Evolutionary conservation across 306 rosid genomes (phyloP), one percentile per base, ranked within the genome.

Genomic region (Pyrus betulifolia): DNA sequence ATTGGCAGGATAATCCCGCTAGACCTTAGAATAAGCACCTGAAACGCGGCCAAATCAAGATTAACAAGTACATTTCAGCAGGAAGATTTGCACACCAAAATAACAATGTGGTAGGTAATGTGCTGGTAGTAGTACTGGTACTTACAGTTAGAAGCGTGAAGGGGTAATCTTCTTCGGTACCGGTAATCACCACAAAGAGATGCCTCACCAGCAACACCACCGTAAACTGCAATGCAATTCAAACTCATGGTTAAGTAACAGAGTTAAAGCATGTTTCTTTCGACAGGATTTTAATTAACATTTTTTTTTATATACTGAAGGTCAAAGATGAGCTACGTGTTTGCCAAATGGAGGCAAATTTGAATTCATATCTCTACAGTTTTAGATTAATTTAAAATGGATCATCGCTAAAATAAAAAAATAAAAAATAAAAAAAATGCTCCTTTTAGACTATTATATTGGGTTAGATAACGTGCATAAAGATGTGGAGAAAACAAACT

Each of bases 1-100:
- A 95, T 92, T 2, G 99, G 99, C 19, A 95, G 81, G 77, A 95
- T 78, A 23, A 95, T 92, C 33, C 99, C 99, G 38, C 84, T 84
- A 3, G 90, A 84, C 74, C 83, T 90, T 71, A 95, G 77, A 77
- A 92, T 9, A 55, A 86, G 79, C 66, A 86, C 82, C 89, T 86
- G 82, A 22, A 30, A 15, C 6, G 55, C 21, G 6, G 8, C 55
- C 55, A 17, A 51, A 51, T 51, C 21, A 49, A 49, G 19, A 49
- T 49, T 15, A 49, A 49, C 55, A 49, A 49, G 55, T 15, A 14
- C 21, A 49, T 49, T 49, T 15, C 15, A 14, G 55, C 5, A 18
- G 55, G 21, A 11, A 58, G 6, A 0, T 22, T 58, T 22, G 63
- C 8, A 15, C 18, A 22, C 63, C 63, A 58, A 58, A 22, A 4